Evolutionary conservation across 805 yeast genomes (phyloP).

Genomic region (Saccharomycopsis babjevae): DNA sequence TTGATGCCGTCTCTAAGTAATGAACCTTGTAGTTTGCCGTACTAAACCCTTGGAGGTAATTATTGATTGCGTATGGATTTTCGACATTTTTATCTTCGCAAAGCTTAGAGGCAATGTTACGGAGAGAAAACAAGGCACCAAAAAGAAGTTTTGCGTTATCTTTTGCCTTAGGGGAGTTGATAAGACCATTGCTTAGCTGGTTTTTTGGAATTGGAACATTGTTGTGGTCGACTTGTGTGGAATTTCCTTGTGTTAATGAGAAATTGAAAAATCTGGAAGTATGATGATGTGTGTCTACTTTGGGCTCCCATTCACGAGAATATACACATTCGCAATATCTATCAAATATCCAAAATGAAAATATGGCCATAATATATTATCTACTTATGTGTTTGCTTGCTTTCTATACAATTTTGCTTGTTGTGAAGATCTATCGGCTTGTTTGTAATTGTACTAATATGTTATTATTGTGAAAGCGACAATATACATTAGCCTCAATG

Average conservation of each 20-base stretch:
- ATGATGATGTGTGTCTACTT: conserved; percentile 17
- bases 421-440: no score
- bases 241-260: conserved; percentile 17
- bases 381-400: background rate
- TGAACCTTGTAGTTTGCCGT: conserved; percentile 76
- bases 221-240: conserved; percentile 6
- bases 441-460: no score
- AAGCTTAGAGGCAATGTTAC: conserved; percentile 59
- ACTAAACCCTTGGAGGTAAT: conserved; percentile 42
- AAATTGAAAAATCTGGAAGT: conserved; percentile 20
- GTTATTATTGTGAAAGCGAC: no score
- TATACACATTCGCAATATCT: conserved; percentile 87
- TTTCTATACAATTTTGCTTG: background rate
- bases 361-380: conserved; percentile 44
- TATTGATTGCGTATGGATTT: conserved; percentile 19
- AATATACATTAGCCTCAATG: no score
- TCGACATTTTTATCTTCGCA: conserved; percentile 10
- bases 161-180: conserved; percentile 47
- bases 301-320: conserved; percentile 55
- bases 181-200: conserved; percentile 26
- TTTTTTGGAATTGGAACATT: conserved; percentile 21
- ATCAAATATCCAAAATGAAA: conserved; percentile 85
- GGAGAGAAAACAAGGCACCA: conserved; percentile 73
- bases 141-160: conserved; percentile 74
- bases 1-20: conserved; percentile 68